Conservation (phyloP, 768 basidiomycete species). For the Cystofilobasidium capitatum region DNA sequence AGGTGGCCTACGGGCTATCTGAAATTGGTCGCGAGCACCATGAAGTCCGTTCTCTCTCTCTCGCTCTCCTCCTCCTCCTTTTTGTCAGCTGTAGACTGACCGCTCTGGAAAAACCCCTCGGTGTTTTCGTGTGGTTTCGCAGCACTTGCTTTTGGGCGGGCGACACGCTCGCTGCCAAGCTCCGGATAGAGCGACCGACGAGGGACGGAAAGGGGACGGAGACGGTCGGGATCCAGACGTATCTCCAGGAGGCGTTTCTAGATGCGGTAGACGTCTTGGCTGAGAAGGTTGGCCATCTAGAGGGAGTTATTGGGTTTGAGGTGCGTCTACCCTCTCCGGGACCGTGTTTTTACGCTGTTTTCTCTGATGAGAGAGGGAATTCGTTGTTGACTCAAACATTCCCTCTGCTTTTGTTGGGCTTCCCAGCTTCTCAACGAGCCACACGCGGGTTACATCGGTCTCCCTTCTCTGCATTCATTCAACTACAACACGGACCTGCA, state of each 20-base stretch:
- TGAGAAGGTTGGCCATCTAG: conserved; percentile 58
- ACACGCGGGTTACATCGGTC: conserved; percentile 79
- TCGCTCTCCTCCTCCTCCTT: neutral
- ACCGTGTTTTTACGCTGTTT: neutral
- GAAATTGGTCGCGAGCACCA: conserved; percentile 74
- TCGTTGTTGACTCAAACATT: neutral
- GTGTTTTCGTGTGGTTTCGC: neutral
- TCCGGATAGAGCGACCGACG: conserved; percentile 41
- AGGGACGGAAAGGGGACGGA: conserved; percentile 38
- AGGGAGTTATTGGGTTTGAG: conserved; percentile 81
- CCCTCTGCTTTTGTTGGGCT: neutral
- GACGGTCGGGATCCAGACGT: conserved; percentile 61
- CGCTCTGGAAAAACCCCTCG: neutral
- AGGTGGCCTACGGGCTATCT: conserved; percentile 52
- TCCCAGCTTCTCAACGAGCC: conserved; percentile 84
- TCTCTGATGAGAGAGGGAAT: neutral
- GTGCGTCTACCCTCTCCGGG: conserved; percentile 42
- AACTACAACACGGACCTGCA: conserved; percentile 95
- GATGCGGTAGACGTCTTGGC: conserved; percentile 64
- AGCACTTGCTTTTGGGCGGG: conserved; percentile 94
- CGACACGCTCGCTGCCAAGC: conserved; percentile 69
- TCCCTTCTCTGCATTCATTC: conserved; percentile 70
- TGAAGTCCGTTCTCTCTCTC: conserved; percentile 47
- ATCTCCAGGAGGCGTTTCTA: conserved; percentile 71
- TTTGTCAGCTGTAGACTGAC: neutral